Base-by-base conservation (phyloP, 805 yeast species). In the Saccharomycopsis oosterbeekiorum region DNA sequence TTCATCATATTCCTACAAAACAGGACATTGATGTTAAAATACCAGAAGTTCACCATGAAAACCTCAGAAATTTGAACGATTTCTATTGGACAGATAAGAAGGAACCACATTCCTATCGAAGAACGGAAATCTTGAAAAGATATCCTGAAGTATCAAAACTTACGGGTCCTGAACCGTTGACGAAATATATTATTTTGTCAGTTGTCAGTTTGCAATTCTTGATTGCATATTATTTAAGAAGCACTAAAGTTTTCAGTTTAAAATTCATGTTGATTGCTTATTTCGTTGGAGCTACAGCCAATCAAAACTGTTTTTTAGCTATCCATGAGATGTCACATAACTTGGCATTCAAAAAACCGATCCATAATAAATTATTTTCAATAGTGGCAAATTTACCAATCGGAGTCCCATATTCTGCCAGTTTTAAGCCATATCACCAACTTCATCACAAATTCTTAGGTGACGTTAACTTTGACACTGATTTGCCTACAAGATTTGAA, bases 401-500 rank as follows among this genome's bases (percentile, higher is more conserved):
- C 59, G 97, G 97, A 1, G 78, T 91, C 26, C 97, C 97, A 0
- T 91, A 89, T 73, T 82, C 90, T 43, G 97, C 97, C 0, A 86
- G 64, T 81, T 91, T 76, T 86, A 88, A 67, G 64, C 97, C 97
- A 8, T 91, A 91, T 71, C 97, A 91, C 70, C 89, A 89, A 71
- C 76, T 91, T 42, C 97, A 91, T 70, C 97, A 91, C 74, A 91
- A 91, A 72, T 90, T 88, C 68, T 74, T 88, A 68, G 97, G 97
- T 19, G 96, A 91, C 70, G 87, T 84, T 67, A 77, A 79, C 58
- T 83, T 82, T 67, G 97, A 91, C 73, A 87, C 97, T 0, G 97
- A 91, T 71, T 76, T 91, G 64, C 97, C 97, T 41, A 91, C 97
- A 0, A 70, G 74, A 26, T 78, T 84, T 40, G 97, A 91, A 72